Percentiles rank a stretch among this genome's conserved stretches.
phyloP scores from a whole-genome alignment of 1,139 yeast species.

The Yamadazyma mexicana region DNA sequence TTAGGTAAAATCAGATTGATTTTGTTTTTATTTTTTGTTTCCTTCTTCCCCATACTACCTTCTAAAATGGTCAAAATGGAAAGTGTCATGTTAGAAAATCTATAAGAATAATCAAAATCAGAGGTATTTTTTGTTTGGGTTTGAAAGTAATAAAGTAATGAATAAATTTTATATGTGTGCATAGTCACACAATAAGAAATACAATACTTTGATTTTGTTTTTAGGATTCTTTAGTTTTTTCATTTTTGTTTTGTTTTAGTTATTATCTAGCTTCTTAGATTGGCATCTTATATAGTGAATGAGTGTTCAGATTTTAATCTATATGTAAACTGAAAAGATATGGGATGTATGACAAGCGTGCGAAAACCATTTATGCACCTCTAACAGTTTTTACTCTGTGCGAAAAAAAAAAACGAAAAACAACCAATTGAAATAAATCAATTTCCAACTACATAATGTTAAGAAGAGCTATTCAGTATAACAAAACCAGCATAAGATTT shows the following conservation, averaged over 20 bases:
- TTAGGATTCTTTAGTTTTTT: slow-evolving; percentile 2
- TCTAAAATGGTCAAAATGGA: background rate
- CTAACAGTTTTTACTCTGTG: slow-evolving; percentile 1
- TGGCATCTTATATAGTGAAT: slow-evolving; percentile 4
- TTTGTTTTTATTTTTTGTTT: no score
- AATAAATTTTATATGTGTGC: background rate
- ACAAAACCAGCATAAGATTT: slow-evolving; percentile 12
- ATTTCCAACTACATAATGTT: slow-evolving; percentile 8
- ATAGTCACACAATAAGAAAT: background rate
- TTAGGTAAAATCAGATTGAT: background rate
- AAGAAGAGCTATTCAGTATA: slow-evolving; percentile 8
- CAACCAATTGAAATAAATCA: slow-evolving; percentile 11
- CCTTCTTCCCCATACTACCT: no score
- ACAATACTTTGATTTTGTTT: slow-evolving; percentile 1
- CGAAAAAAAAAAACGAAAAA: no score
- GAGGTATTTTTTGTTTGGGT: no score
- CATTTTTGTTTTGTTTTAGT: slow-evolving; percentile 3
- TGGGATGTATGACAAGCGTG: no score
- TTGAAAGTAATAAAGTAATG: slow-evolving; percentile 2
- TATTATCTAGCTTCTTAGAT: slow-evolving; percentile 1
- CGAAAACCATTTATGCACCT: background rate
- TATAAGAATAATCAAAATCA: slow-evolving; percentile 1
- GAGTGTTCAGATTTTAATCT: slow-evolving; percentile 3
- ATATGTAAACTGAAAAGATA: slow-evolving; percentile 1
- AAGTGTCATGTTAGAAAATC: background rate